These are phyloP conservation scores for Neurospora pannonica DNA, from an alignment of 495 filamentous ascomycete species.

Conservation along the genomic window DNA sequence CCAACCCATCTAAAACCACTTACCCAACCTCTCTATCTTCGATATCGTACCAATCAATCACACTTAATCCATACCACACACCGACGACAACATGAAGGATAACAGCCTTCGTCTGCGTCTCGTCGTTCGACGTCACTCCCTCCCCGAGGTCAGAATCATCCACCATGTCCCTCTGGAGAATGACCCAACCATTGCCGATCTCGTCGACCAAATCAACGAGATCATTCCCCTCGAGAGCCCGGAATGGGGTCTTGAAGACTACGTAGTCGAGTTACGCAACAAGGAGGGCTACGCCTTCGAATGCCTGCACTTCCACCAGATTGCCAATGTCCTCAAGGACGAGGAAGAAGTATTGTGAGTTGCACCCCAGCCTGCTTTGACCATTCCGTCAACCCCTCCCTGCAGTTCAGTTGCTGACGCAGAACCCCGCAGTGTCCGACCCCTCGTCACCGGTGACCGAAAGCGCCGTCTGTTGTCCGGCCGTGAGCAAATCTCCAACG, in stretches of 20 bases:
- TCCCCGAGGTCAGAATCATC: constrained; percentile 66
- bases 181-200: constrained; percentile 62
- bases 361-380: not conserved
- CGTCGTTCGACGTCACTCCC: constrained; percentile 66
- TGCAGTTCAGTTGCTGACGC: constrained; percentile 4
- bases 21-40: not conserved
- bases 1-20: not conserved
- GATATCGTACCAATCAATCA: not conserved
- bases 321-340: constrained; percentile 62
- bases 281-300: constrained; percentile 57
- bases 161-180: constrained; percentile 55
- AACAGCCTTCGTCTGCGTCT: constrained; percentile 69
- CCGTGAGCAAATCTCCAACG: constrained; percentile 69
- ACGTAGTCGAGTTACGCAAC: constrained; percentile 67
- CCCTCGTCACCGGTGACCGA: constrained; percentile 66
- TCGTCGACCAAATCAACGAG: constrained; percentile 77
- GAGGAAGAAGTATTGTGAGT: constrained; percentile 77
- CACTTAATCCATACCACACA: not conserved
- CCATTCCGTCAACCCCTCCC: not conserved
- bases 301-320: constrained; percentile 76
- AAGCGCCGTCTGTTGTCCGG: constrained; percentile 66
- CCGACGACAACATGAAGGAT: constrained; percentile 14
- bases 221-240: constrained; percentile 74
- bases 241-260: constrained; percentile 87
- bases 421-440: constrained; percentile 56